Conservation (phyloP, 2,329 filamentous ascomycete genomes). For the Pseudogymnoascus sp. region DNA sequence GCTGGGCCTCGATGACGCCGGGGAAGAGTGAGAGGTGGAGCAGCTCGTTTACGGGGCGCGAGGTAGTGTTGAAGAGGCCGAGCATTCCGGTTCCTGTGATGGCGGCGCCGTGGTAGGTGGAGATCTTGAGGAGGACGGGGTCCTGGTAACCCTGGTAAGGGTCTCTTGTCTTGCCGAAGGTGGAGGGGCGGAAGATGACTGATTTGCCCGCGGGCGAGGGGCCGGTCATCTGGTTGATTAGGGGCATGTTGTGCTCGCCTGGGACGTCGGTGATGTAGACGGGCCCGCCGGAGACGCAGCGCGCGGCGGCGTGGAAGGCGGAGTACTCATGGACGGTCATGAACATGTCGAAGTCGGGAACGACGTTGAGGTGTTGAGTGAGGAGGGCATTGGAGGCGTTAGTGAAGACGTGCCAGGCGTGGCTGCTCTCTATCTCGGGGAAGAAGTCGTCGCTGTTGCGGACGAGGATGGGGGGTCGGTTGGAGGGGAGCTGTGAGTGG, state of each 20-base stretch:
- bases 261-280: conserved; percentile 92
- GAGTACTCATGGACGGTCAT: conserved; percentile 60
- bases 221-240: conserved; percentile 78
- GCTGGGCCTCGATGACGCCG: conserved; percentile 47
- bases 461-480: conserved; percentile 62
- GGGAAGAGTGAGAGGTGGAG: conserved; percentile 65
- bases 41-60: conserved; percentile 55
- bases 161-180: conserved; percentile 62
- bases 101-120: conserved; percentile 61
- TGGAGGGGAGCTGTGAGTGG: conserved; percentile 70
- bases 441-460: conserved; percentile 93
- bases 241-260: conserved; percentile 63
- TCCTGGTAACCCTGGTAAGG: conserved; percentile 72
- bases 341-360: conserved; percentile 77
- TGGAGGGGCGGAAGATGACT: conserved; percentile 71
- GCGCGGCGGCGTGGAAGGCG: conserved; percentile 78
- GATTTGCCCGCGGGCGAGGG: conserved; percentile 63
- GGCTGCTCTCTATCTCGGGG: conserved; percentile 68
- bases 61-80: conserved; percentile 75
- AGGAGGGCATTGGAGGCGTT: conserved; percentile 86
- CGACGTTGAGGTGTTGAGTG: conserved; percentile 72
- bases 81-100: conserved; percentile 67
- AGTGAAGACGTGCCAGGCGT: conserved; percentile 91
- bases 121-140: conserved; percentile 64
- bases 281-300: conserved; percentile 83